phyloP scores from a whole-genome alignment of 176 grass and related monocot genomes.

The Dendrocalamus sinicus region DNA sequence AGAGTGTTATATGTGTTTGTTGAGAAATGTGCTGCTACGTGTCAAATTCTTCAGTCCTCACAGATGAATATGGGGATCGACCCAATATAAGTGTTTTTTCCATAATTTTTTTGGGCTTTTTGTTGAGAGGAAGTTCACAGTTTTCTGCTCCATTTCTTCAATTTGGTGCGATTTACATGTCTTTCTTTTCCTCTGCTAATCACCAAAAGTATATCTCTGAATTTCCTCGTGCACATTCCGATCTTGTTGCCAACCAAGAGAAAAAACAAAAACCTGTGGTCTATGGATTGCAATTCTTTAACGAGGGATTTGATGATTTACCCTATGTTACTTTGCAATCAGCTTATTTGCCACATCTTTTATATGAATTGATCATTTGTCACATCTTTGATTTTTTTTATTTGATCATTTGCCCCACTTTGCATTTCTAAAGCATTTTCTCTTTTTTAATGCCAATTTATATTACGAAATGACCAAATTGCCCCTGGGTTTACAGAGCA shows the following conservation, averaged over 20 bases:
- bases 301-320: no score
- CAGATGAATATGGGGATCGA: conserved; percentile 29
- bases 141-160: neutral
- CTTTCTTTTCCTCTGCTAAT: neutral
- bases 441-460: no score
- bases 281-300: conserved; percentile 53
- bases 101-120: neutral
- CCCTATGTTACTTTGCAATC: no score
- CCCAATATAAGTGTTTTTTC: neutral
- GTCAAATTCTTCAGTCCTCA: neutral
- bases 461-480: no score
- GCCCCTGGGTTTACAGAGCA: no score
- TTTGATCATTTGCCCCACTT: no score
- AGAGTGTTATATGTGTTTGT: neutral
- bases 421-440: no score
- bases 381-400: no score
- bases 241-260: conserved; percentile 8
- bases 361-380: no score
- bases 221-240: conserved; percentile 37
- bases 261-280: conserved; percentile 14
- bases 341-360: no score
- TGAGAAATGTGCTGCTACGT: neutral
- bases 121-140: neutral
- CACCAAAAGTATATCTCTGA: neutral
- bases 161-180: neutral